These are phyloP conservation scores for Symmetrospora coprosmae DNA, from an alignment of 768 basidiomycete species.

Conservation along the genomic window DNA sequence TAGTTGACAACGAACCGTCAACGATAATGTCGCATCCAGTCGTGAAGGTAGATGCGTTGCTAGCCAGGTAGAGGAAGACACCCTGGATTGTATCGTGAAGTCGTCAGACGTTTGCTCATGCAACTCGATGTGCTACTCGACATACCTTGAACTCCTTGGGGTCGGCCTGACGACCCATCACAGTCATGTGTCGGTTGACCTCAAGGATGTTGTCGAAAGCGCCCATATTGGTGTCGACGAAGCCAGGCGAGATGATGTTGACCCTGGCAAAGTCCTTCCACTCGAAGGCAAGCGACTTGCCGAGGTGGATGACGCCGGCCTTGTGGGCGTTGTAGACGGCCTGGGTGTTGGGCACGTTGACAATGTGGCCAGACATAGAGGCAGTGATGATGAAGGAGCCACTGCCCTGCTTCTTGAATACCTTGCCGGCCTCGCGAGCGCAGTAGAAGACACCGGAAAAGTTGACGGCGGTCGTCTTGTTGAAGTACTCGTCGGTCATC, in stretches of 20 bases:
- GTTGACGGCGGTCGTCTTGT: constrained; percentile 21
- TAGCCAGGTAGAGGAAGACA: constrained; percentile 34
- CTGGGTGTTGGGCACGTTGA: constrained; percentile 24
- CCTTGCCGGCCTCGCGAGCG: constrained; percentile 13
- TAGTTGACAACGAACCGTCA: neutral
- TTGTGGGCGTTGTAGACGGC: constrained; percentile 36
- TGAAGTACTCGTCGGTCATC: constrained; percentile 22
- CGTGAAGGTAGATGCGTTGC: constrained; percentile 36
- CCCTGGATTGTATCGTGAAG: constrained; percentile 24
- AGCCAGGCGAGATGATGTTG: constrained; percentile 32
- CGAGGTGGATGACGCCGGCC: constrained; percentile 36
- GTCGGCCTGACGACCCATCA: constrained; percentile 27
- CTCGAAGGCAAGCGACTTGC: constrained; percentile 36
- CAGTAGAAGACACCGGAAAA: constrained; percentile 18
- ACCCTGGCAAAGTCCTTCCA: constrained; percentile 36
- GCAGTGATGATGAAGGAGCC: constrained; percentile 30
- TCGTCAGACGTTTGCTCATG: neutral
- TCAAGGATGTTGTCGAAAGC: neutral
- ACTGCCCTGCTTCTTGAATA: constrained; percentile 30
- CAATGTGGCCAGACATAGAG: constrained; percentile 28
- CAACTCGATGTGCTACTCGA: neutral
- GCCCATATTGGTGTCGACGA: neutral
- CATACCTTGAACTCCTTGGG: constrained; percentile 19
- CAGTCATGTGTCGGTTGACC: neutral
- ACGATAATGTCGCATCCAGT: constrained; percentile 30